phyloP scores from a whole-genome alignment of 352 stramenopile genomes.

The Globisporangium paroecandrum region DNA sequence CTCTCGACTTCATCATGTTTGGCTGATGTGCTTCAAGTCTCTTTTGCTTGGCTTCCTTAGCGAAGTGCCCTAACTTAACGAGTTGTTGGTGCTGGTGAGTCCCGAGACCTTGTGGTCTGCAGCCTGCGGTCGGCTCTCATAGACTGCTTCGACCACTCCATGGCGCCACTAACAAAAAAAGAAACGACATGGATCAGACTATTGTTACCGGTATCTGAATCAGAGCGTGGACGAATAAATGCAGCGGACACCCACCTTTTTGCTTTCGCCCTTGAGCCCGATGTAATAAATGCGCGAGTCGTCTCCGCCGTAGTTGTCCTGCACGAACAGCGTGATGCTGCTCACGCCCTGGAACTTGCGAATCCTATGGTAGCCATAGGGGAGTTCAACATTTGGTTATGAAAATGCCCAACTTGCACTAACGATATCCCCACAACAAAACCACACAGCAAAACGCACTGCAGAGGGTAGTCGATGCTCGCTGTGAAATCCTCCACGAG shows the following conservation, averaged over 20 bases:
- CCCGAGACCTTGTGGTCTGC: slow-evolving; percentile 77
- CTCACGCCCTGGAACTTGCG: slow-evolving; percentile 86
- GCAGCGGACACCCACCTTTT: slow-evolving; percentile 47
- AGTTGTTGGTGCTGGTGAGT: slow-evolving; percentile 36
- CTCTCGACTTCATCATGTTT: neutral
- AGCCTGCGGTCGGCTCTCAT: slow-evolving; percentile 72
- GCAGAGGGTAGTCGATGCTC: slow-evolving; percentile 74
- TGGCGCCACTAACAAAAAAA: slow-evolving; percentile 67
- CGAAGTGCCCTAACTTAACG: slow-evolving; percentile 37
- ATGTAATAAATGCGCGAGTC: slow-evolving; percentile 85
- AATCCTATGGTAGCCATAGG: slow-evolving; percentile 33
- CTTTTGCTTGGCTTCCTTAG: neutral
- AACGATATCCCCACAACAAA: neutral
- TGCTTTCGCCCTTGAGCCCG: slow-evolving; percentile 82
- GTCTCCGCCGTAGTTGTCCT: slow-evolving; percentile 69
- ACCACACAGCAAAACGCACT: slow-evolving; percentile 31
- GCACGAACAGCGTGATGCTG: slow-evolving; percentile 77
- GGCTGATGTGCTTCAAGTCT: neutral
- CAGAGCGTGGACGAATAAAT: neutral
- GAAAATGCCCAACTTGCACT: neutral
- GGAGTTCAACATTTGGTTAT: neutral
- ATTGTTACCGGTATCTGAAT: neutral
- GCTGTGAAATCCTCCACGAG: slow-evolving; percentile 66
- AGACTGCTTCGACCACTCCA: slow-evolving; percentile 82
- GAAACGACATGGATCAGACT: slow-evolving; percentile 1